Base-by-base conservation (phyloP, 1,284 basidiomycete genomes). In the Cryptococcus sp. region DNA sequence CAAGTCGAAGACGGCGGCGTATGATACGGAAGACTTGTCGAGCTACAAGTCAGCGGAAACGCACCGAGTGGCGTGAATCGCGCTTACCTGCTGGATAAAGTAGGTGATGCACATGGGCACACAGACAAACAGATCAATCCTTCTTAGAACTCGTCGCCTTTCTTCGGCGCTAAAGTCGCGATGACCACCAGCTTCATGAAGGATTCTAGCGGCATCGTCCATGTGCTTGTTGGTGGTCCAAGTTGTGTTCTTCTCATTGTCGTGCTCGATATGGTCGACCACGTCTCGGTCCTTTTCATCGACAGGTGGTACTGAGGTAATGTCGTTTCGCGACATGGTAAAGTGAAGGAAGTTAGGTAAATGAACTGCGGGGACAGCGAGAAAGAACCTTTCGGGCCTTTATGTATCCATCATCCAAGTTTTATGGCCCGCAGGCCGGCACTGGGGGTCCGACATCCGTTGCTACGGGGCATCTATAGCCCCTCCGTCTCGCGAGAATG, bases 1-100 rank as follows among this genome's bases (percentile, higher is more conserved):
- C 11, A 67, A 43, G 50, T 62, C 59, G 54, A 75, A 74, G 10
- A 74, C 67, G 32, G 73, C 70, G 18, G 73, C 66, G 53, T 68
- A 73, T 4, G 66, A 67, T 16, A 73, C 62, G 10, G 64, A 60
- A 1, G 65, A 63, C 51, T 75, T 75, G 64, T 75, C 73, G 28
- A 73, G 55, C 59, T 68, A 54, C 11, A 48, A 28, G 34, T 57
- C 28, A 57, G 49, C 24, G n/a, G n/a, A n/a, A n/a, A n/a, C n/a
- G n/a, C n/a, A n/a, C n/a, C n/a, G n/a, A n/a, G n/a, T n/a, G n/a
- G n/a, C n/a, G n/a, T n/a, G n/a, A n/a, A n/a, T n/a, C 39, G 13
- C 32, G 55, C 56, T 52, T 24, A 62, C 54, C 48, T 64, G 64
- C 39, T 66, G 64, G 24, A 68, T 55, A 45, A 64, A 63, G 56